Base-by-base conservation (phyloP, 2,329 filamentous ascomycete species). In the Curvularia sp. region DNA sequence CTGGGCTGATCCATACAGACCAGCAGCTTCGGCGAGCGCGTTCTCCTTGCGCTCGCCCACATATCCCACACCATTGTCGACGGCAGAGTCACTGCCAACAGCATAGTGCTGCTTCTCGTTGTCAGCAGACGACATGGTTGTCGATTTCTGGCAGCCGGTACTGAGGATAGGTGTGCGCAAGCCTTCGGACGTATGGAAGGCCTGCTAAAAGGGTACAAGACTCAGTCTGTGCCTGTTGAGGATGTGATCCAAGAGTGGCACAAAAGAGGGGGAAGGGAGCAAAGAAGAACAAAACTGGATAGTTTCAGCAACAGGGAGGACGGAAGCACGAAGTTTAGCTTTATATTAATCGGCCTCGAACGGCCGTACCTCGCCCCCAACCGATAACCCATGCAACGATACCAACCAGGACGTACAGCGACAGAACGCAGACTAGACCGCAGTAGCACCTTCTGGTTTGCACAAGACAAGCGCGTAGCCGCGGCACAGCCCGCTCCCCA, bases 1-100 rank as follows among this genome's bases (percentile, higher is more conserved):
- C 53, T 81, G 74, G 39, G 82, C 66, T 62, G 84, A 79, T 46
- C 84, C 83, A 68, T 84, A 86, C 20, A 85, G 47, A 51, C 82
- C 84, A 42, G 79, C 79, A 41, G 83, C 83, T 70, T 85, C 84
- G 22, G 71, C 74, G 22, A 80, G 67, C 31, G 62, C 65, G 31
- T 47, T 57, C 24, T 68, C 71, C 57, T 71, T 75, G 1, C 50
- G 24, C 2, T 69, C 58, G 43, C 68, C 63, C 20, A 75, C 60
- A 8, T 73, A 62, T 50, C 68, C 66, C 18, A 72, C 50, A 26
- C 60, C 72, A 62, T 74, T 61, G 41, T 62, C 63, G 22, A 52
- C 49, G 15, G 61, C 52, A 22, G 43, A 59, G 8, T 65, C 55
- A 22, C 38, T 42, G 15, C 58, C 64, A 39, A 73, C 57, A 46